Evolutionary conservation across 192 early-diverging fungal species (phyloP).

Genomic region (Thamnidium elegans): DNA sequence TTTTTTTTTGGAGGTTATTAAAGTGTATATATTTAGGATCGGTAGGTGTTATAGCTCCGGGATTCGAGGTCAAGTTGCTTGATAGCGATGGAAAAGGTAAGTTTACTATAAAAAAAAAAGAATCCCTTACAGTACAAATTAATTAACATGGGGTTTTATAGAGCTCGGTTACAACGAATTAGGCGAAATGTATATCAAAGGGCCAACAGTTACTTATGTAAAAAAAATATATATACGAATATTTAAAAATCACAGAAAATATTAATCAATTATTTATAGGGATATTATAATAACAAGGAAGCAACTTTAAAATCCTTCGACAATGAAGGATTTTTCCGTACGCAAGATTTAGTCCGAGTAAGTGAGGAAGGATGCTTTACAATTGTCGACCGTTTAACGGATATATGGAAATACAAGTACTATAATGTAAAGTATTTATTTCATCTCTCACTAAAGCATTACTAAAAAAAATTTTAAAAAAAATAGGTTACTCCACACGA

Average conservation of each 20-base stretch:
- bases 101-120: too few species aligned
- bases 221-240: neutral
- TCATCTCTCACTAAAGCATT: too few species aligned
- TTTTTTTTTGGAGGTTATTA: too few species aligned
- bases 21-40: conserved; percentile 31
- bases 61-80: conserved; percentile 38
- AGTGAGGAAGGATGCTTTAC: conserved; percentile 58
- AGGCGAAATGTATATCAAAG: too few species aligned
- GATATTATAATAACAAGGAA: conserved; percentile 43
- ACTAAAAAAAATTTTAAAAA: too few species aligned
- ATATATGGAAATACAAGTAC: conserved; percentile 45
- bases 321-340: conserved; percentile 53
- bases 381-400: conserved; percentile 75
- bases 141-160: too few species aligned
- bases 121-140: too few species aligned
- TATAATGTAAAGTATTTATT: conserved; percentile 54
- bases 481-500: too few species aligned
- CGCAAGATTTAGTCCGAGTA: conserved; percentile 52
- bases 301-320: conserved; percentile 40
- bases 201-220: too few species aligned
- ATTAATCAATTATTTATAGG: conserved; percentile 51
- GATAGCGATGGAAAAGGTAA: conserved; percentile 45
- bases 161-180: too few species aligned
- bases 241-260: conserved; percentile 34
- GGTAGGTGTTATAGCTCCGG: conserved; percentile 37